Conservation (phyloP, 1,284 basidiomycete species). For the Sanghuangporus baumii region DNA sequence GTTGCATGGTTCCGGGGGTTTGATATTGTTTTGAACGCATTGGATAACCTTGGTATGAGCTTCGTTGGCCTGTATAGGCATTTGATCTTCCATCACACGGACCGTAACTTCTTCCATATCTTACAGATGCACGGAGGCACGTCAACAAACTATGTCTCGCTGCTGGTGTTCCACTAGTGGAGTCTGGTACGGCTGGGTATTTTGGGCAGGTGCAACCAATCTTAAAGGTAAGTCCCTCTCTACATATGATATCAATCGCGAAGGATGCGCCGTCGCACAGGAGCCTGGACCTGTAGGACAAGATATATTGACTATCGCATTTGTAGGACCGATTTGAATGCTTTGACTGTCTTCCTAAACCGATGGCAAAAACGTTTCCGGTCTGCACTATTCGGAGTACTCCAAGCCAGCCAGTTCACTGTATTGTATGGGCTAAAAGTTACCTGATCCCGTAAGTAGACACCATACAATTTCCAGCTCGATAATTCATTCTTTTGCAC, state of each 20-base stretch:
- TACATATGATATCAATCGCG: not conserved
- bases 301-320: not conserved
- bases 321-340: conserved; percentile 79
- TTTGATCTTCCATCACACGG: not conserved
- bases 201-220: conserved; percentile 81
- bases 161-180: conserved; percentile 84
- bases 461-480: conserved; percentile 3
- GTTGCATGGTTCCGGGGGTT: conserved; percentile 87
- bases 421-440: conserved; percentile 98
- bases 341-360: conserved; percentile 89
- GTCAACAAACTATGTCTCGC: conserved; percentile 98
- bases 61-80: not conserved
- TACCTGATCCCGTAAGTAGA: conserved; percentile 85
- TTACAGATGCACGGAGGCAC: conserved; percentile 79
- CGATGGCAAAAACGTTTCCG: conserved; percentile 90
- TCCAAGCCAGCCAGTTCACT: conserved; percentile 96
- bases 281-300: not conserved
- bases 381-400: conserved; percentile 99
- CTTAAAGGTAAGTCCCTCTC: conserved; percentile 46
- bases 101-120: not conserved
- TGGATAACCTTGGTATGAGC: conserved; percentile 88
- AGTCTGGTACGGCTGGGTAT: conserved; percentile 96
- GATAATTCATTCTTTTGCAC: not conserved
- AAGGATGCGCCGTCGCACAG: not conserved
- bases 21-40: conserved; percentile 91